Conservation (phyloP, 1,284 basidiomycete species). For the Malassezia nana region DNA sequence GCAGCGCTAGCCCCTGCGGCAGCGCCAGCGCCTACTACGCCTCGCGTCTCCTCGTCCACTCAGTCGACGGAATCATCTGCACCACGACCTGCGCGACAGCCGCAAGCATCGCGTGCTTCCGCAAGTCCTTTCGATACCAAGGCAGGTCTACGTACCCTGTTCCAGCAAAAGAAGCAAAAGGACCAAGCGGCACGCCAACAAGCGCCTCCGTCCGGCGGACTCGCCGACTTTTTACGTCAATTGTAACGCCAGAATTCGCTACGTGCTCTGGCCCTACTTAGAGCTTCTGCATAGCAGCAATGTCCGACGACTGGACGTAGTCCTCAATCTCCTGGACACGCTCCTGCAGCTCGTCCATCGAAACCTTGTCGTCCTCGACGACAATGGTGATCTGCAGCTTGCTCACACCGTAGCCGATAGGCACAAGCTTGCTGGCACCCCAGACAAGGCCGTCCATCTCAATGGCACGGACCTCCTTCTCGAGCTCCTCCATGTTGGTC, state of each 20-base stretch:
- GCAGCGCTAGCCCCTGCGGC: too few species aligned
- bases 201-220: background rate
- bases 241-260: background rate
- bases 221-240: conserved; percentile 10
- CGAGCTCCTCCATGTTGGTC: conserved; percentile 85
- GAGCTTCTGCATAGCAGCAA: conserved; percentile 48
- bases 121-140: background rate
- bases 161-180: conserved; percentile 11
- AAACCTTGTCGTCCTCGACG: conserved; percentile 91
- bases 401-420: conserved; percentile 84
- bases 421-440: conserved; percentile 74
- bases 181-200: background rate
- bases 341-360: conserved; percentile 77
- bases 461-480: conserved; percentile 72
- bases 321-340: conserved; percentile 63
- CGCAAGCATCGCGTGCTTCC: background rate
- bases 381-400: conserved; percentile 92
- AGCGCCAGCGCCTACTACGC: background rate
- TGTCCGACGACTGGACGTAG: conserved; percentile 85
- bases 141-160: conserved; percentile 10
- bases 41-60: background rate
- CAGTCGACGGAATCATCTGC: background rate
- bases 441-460: conserved; percentile 86
- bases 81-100: background rate
- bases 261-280: conserved; percentile 18